These are phyloP conservation scores for Tanacetum coccineum DNA, from an alignment of 129 eudicot species.

Conservation along the genomic window DNA sequence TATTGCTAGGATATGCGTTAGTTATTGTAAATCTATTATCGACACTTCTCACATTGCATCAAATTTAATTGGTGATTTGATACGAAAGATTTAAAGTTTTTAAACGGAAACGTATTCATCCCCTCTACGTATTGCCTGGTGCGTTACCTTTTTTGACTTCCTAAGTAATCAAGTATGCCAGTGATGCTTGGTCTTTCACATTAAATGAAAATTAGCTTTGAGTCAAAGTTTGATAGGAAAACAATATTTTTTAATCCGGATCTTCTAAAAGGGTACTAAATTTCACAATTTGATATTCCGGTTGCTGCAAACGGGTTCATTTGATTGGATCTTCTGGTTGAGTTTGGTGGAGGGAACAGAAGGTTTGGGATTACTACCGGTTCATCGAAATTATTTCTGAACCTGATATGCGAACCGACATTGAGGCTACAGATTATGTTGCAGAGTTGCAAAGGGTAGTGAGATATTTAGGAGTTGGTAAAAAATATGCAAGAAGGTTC, in stretches of 20 bases:
- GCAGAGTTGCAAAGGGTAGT: conserved; percentile 96
- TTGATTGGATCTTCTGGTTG: conserved; percentile 92
- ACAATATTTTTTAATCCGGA: conserved; percentile 94
- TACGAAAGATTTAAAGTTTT: too few species aligned
- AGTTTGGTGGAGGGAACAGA: conserved; percentile 95
- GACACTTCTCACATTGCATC: too few species aligned
- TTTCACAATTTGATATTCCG: conserved; percentile 92
- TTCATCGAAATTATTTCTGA: conserved; percentile 98
- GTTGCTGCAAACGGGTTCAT: conserved; percentile 72
- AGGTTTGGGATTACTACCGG: conserved; percentile 86
- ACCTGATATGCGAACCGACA: conserved; percentile 95
- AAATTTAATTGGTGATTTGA: too few species aligned
- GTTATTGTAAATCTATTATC: too few species aligned
- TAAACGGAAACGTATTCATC: too few species aligned
- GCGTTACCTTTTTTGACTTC: conserved; percentile 87
- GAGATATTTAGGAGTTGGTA: conserved; percentile 84
- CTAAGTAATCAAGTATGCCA: conserved; percentile 71
- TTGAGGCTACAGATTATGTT: conserved; percentile 97
- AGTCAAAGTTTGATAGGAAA: conserved; percentile 92
- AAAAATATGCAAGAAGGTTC: conserved; percentile 99
- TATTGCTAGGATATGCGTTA: too few species aligned
- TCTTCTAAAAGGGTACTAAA: conserved; percentile 95
- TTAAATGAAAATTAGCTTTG: conserved; percentile 62
- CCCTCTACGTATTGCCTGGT: too few species aligned
- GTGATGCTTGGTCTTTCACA: conserved; percentile 89